Percentiles rank a stretch among this genome's conserved stretches.
phyloP scores from a whole-genome alignment of 306 rosid species.

The Benincasa hispida region DNA sequence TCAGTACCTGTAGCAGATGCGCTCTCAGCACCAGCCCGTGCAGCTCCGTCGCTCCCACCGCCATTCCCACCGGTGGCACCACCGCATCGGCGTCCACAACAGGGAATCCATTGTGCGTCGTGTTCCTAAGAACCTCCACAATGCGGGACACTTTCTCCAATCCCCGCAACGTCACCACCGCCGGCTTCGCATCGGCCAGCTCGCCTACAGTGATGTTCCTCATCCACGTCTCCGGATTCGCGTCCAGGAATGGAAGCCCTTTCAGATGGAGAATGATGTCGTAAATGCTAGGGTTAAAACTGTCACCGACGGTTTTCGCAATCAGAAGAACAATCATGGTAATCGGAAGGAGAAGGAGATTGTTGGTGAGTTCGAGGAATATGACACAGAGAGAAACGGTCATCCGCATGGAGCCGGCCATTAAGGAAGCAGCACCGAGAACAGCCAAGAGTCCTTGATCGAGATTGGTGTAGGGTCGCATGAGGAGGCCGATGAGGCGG shows the following conservation, averaged over 20 bases:
- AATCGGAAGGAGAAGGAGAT: constrained; percentile 74
- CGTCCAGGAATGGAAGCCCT: constrained; percentile 91
- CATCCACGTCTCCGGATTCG: constrained; percentile 88
- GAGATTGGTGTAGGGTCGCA: constrained; percentile 55
- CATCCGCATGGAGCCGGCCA: constrained; percentile 98
- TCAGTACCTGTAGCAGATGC: constrained; percentile 60
- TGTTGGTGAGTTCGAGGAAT: constrained; percentile 88
- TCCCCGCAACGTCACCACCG: constrained; percentile 53
- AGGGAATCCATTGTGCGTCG: constrained; percentile 78
- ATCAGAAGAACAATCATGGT: constrained; percentile 86
- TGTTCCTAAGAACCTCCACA: constrained; percentile 69
- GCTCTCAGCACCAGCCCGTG: constrained; percentile 79
- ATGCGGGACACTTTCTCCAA: constrained; percentile 59
- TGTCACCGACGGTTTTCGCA: constrained; percentile 79
- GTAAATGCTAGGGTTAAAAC: constrained; percentile 83
- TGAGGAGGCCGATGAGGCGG: constrained; percentile 61
- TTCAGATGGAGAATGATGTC: constrained; percentile 75
- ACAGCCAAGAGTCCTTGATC: constrained; percentile 81
- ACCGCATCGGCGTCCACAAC: constrained; percentile 46
- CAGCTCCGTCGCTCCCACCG: constrained; percentile 38
- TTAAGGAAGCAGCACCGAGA: constrained; percentile 90
- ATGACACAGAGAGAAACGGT: constrained; percentile 83
- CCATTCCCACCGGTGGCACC: constrained; percentile 31
- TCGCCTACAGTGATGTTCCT: constrained; percentile 76
- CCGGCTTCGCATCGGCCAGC: constrained; percentile 62